These are phyloP conservation scores for Spatholobus suberectus DNA, from an alignment of 306 rosid species.

Conservation along the genomic window DNA sequence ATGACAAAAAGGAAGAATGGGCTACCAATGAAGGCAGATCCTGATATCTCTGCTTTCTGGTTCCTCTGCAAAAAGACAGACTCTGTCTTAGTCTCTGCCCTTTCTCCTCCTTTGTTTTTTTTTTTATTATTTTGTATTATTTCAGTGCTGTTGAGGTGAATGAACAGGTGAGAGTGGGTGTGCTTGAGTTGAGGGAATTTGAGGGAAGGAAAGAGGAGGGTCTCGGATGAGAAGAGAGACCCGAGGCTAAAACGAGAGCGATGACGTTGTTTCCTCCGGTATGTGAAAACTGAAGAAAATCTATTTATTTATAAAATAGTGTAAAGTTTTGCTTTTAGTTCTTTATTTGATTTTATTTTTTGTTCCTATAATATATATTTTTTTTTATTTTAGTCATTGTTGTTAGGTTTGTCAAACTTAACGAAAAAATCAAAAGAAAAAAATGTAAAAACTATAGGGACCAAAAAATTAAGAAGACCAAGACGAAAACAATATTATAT, in stretches of 20 bases:
- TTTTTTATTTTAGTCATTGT: too few relatives aligned
- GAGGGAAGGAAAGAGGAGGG: neutral
- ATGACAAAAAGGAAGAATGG: neutral
- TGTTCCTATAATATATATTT: too few relatives aligned
- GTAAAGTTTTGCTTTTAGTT: too few relatives aligned
- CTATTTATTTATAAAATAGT: too few relatives aligned
- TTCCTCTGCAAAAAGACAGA: neutral
- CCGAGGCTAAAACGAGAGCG: neutral
- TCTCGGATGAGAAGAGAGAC: neutral
- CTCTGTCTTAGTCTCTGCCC: neutral
- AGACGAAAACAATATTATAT: too few relatives aligned
- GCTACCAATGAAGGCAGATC: neutral
- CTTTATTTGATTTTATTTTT: too few relatives aligned
- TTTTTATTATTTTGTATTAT: neutral
- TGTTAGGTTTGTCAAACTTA: too few relatives aligned
- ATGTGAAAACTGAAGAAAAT: neutral
- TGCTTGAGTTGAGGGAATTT: neutral
- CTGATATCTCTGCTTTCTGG: constrained; percentile 20
- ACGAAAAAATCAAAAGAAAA: too few relatives aligned
- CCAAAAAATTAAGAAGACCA: too few relatives aligned
- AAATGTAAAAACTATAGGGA: too few relatives aligned
- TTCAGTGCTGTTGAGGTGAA: neutral
- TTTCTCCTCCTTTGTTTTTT: neutral
- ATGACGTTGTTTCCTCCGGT: neutral
- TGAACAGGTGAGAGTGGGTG: neutral